Conservation (phyloP, 2,329 filamentous ascomycete genomes). For the Arthrinium puccinioides region DNA sequence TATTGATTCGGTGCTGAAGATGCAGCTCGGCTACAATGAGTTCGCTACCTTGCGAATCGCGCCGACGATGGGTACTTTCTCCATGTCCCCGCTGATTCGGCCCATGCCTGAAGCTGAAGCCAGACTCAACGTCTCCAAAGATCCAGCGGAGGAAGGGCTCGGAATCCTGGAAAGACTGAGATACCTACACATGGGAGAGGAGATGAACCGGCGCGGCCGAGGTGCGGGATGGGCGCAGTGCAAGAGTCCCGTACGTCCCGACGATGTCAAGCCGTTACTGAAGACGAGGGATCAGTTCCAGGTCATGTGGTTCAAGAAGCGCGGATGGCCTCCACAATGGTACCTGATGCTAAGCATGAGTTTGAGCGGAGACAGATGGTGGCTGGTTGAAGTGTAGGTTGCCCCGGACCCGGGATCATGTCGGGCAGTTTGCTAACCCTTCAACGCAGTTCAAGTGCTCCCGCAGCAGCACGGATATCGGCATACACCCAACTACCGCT, state of each 20-base stretch:
- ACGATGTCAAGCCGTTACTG: constrained; percentile 52
- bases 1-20: constrained; percentile 56
- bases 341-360: constrained; percentile 64
- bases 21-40: constrained; percentile 61
- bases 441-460: constrained; percentile 9
- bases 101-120: constrained; percentile 51
- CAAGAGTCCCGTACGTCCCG: constrained; percentile 39
- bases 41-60: constrained; percentile 62
- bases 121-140: constrained; percentile 53
- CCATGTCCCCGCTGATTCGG: constrained; percentile 58
- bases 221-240: constrained; percentile 57
- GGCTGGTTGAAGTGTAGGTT: constrained; percentile 59
- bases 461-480: constrained; percentile 14
- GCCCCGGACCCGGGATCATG: constrained; percentile 1
- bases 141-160: constrained; percentile 51
- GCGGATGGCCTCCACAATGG: constrained; percentile 68
- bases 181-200: constrained; percentile 52
- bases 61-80: constrained; percentile 69
- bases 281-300: constrained; percentile 59
- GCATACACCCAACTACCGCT: constrained; percentile 34
- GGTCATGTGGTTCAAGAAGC: constrained; percentile 61
- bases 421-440: not conserved
- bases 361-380: constrained; percentile 71
- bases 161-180: constrained; percentile 53
- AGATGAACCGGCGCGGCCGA: constrained; percentile 52